These are phyloP conservation scores for Parathielavia appendiculata DNA, from an alignment of 495 filamentous ascomycete species.

Conservation along the genomic window DNA sequence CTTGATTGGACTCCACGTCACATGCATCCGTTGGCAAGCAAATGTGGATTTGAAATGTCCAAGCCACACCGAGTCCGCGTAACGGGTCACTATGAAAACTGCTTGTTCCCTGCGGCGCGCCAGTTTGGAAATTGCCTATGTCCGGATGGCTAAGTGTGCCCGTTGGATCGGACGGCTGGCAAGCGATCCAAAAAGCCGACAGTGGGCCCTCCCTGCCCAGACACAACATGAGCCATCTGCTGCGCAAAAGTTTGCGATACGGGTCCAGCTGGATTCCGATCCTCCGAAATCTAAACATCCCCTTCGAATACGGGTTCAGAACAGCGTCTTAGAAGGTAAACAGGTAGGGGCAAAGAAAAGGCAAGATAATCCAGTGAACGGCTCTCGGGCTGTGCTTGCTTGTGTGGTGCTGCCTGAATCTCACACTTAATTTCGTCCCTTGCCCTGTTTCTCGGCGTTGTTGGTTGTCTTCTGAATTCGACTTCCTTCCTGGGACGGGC, in stretches of 20 bases:
- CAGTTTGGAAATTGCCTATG: slow-evolving; percentile 10
- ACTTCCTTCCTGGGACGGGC: not conserved
- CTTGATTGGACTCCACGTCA: slow-evolving; percentile 1
- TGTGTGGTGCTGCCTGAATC: no score
- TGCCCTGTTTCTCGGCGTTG: no score
- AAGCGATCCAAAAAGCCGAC: slow-evolving; percentile 2
- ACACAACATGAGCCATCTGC: not conserved
- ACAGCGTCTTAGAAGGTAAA: no score
- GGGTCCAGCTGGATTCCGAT: slow-evolving; percentile 1
- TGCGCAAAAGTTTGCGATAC: slow-evolving; percentile 1
- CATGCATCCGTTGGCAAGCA: no score
- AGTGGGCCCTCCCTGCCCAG: not conserved
- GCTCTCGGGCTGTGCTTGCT: not conserved
- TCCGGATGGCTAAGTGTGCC: slow-evolving; percentile 5
- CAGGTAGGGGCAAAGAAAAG: not conserved
- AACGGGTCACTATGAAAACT: slow-evolving; percentile 1
- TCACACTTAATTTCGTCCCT: not conserved
- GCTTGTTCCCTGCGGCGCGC: not conserved
- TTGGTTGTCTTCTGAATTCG: not conserved
- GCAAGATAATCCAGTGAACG: no score
- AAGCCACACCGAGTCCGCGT: slow-evolving; percentile 14
- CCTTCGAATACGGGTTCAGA: not conserved
- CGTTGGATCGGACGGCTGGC: slow-evolving; percentile 8
- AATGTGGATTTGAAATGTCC: slow-evolving; percentile 8
- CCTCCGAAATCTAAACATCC: not conserved